A percentile compares a stretch with the other conserved stretches of the same genome.
Conservation (phyloP, 2,329 filamentous ascomycete genomes). For the Cladophialophora psammophila region DNA sequence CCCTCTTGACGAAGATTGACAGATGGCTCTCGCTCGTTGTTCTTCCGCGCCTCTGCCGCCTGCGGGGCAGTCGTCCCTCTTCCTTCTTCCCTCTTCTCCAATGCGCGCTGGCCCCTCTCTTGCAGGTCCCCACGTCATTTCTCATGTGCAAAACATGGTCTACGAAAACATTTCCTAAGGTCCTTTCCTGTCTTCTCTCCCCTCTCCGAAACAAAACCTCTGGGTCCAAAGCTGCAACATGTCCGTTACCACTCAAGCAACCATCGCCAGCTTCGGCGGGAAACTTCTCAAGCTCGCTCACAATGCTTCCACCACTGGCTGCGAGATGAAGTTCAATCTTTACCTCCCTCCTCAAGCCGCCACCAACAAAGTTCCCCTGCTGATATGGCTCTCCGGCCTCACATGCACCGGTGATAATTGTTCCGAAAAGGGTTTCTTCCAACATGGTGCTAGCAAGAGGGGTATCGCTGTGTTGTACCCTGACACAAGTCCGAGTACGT, state of each 20-base stretch:
- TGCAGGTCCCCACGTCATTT: slow-evolving; percentile 24
- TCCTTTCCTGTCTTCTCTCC: slow-evolving; percentile 1
- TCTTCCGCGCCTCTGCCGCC: slow-evolving; percentile 10
- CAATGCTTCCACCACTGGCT: slow-evolving; percentile 77
- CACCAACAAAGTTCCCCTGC: slow-evolving; percentile 73
- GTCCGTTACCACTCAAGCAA: slow-evolving; percentile 87
- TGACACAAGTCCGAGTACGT: slow-evolving; percentile 86
- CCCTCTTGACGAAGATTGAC: slow-evolving; percentile 6
- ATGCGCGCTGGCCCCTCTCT: slow-evolving; percentile 9
- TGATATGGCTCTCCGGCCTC: slow-evolving; percentile 92
- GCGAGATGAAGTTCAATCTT: slow-evolving; percentile 91
- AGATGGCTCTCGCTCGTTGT: slow-evolving; percentile 1
- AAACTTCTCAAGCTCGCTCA: slow-evolving; percentile 94
- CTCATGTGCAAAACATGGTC: slow-evolving; percentile 5
- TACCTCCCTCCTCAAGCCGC: slow-evolving; percentile 81
- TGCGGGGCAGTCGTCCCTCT: slow-evolving; percentile 13
- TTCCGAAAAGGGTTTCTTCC: slow-evolving; percentile 85
- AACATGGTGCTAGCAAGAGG: slow-evolving; percentile 77
- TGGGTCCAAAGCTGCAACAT: slow-evolving; percentile 57
- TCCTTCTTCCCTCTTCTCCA: slow-evolving; percentile 11
- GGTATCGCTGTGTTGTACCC: slow-evolving; percentile 94
- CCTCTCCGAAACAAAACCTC: background rate
- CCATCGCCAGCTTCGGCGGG: slow-evolving; percentile 90
- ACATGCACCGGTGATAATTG: slow-evolving; percentile 90
- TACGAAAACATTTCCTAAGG: slow-evolving; percentile 12